phyloP scores from a whole-genome alignment of 495 filamentous ascomycete genomes.

The Penicillium angulare region DNA sequence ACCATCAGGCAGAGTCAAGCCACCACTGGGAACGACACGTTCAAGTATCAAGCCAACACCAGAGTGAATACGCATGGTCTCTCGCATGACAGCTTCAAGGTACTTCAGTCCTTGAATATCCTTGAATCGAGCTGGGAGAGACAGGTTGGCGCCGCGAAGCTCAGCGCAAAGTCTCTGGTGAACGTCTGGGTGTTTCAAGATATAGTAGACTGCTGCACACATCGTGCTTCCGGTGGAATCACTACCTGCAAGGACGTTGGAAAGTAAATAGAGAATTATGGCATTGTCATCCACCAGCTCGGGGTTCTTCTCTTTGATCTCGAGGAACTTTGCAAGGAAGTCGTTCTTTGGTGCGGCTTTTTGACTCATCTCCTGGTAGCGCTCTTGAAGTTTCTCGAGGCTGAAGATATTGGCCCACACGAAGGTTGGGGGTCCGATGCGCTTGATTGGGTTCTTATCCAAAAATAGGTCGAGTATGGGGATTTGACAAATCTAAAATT shows the following conservation, averaged over 20 bases:
- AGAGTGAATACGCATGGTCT: conserved; percentile 65
- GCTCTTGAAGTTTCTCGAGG: conserved; percentile 18
- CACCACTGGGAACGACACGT: conserved; percentile 58
- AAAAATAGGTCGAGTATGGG: conserved; percentile 18
- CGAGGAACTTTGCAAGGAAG: conserved; percentile 24
- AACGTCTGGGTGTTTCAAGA: conserved; percentile 29
- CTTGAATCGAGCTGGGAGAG: conserved; percentile 15
- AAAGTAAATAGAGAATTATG: conserved; percentile 23
- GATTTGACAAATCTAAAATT: conserved; percentile 28
- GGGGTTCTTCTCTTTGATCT: conserved; percentile 20
- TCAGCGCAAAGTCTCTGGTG: conserved; percentile 27
- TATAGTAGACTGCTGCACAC: conserved; percentile 38
- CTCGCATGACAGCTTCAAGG: conserved; percentile 67
- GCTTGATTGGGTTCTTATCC: conserved; percentile 25
- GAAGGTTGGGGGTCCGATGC: conserved; percentile 23
- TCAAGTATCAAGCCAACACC: conserved; percentile 62
- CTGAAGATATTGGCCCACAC: conserved; percentile 26
- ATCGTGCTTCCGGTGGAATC: conserved; percentile 37
- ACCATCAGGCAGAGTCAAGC: conserved; percentile 48
- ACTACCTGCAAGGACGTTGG: conserved; percentile 35
- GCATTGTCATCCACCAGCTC: conserved; percentile 21
- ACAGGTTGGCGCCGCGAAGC: conserved; percentile 15
- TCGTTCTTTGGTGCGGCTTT: conserved; percentile 6
- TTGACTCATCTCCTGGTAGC: conserved; percentile 3
- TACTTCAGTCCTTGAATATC: conserved; percentile 48